phyloP scores from a whole-genome alignment of 2,329 filamentous ascomycete species.

The Pestalotiopsis fici region DNA sequence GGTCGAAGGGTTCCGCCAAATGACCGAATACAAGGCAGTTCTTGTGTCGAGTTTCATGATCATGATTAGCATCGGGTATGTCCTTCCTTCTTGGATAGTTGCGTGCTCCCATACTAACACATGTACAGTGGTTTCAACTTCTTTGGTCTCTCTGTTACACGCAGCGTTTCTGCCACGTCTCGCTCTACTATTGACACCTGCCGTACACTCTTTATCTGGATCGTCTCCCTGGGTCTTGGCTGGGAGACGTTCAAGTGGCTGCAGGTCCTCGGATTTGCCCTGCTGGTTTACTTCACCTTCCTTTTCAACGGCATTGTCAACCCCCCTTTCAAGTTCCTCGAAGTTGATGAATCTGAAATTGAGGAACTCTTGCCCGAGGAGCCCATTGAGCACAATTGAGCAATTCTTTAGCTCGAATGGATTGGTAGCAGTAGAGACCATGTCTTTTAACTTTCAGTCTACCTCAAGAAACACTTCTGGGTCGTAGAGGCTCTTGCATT shows the following conservation, averaged over 20 bases:
- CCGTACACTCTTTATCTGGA: conserved; percentile 96
- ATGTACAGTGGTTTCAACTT: conserved; percentile 87
- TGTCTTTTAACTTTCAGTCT: not conserved
- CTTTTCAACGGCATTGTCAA: conserved; percentile 93
- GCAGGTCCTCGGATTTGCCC: conserved; percentile 83
- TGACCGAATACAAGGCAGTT: conserved; percentile 71
- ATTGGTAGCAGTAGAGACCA: not conserved
- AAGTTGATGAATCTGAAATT: conserved; percentile 48
- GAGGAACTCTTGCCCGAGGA: conserved; percentile 77
- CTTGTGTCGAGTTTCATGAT: conserved; percentile 81
- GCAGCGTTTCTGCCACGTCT: conserved; percentile 85
- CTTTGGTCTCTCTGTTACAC: conserved; percentile 92
- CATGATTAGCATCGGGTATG: conserved; percentile 96
- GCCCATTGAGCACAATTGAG: conserved; percentile 70
- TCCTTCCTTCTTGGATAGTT: conserved; percentile 19
- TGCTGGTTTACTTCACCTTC: conserved; percentile 96
- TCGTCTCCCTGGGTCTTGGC: conserved; percentile 86
- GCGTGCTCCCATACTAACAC: not conserved
- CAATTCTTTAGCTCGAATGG: not conserved
- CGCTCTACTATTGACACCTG: conserved; percentile 97
- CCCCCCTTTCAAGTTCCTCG: conserved; percentile 74
- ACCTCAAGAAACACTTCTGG: too few relatives aligned
- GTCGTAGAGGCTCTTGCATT: not conserved
- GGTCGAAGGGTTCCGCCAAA: conserved; percentile 79
- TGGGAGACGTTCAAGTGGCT: conserved; percentile 99